Evolutionary conservation across 768 basidiomycete species (phyloP).

Genomic region (Xerocomellus dryophilus): DNA sequence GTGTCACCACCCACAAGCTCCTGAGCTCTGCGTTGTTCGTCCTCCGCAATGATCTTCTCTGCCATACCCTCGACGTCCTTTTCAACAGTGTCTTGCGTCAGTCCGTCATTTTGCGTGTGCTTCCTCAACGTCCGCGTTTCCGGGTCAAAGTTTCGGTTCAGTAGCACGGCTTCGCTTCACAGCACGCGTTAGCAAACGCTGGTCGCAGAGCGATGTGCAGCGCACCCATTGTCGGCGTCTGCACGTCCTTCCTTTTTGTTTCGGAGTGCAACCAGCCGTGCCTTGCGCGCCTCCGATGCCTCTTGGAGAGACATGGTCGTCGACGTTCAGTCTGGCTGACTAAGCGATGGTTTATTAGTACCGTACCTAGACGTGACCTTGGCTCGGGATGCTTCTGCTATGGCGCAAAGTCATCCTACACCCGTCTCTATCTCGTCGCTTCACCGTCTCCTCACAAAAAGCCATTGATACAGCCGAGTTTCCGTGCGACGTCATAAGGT

Average conservation of each 20-base stretch:
- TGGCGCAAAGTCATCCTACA: conserved; percentile 28
- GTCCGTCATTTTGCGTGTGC: conserved; percentile 52
- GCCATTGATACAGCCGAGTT: conserved; percentile 57
- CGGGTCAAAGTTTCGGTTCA: conserved; percentile 87
- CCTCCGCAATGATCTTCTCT: conserved; percentile 80
- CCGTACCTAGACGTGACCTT: too few relatives aligned
- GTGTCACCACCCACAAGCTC: conserved; percentile 67
- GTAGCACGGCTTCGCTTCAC: conserved; percentile 49
- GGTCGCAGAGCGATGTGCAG: background rate
- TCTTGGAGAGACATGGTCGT: conserved; percentile 63
- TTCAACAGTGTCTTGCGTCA: conserved; percentile 84
- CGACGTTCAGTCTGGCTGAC: conserved; percentile 26
- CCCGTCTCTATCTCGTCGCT: conserved; percentile 14
- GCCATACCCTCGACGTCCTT: conserved; percentile 79
- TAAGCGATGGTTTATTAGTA: conserved; percentile 21
- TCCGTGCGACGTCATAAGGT: conserved; percentile 70
- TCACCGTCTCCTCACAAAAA: conserved; percentile 37
- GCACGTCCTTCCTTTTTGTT: conserved; percentile 64
- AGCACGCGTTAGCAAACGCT: conserved; percentile 15
- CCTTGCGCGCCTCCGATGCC: conserved; percentile 77
- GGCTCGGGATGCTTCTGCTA: conserved; percentile 25
- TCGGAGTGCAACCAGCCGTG: conserved; percentile 72
- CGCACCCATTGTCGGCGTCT: conserved; percentile 43
- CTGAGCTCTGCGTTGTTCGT: conserved; percentile 79
- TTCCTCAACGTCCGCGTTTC: conserved; percentile 77